Evolutionary conservation across 129 eudicot species (phyloP), one percentile per base, ranked within the genome.

Genomic region (Artemisia annua): DNA sequence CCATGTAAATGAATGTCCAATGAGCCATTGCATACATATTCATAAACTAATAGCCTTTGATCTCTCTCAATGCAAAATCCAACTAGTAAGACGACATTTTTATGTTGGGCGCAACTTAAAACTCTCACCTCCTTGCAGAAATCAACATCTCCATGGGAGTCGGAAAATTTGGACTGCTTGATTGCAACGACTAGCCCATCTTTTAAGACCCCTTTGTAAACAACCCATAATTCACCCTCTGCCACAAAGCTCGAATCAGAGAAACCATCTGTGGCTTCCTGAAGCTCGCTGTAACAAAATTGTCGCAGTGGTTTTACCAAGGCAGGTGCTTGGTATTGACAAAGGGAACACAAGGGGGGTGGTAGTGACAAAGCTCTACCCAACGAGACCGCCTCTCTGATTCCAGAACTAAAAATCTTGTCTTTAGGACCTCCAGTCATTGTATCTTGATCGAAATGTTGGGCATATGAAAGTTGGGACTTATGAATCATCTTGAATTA

Each of bases 41-140:
- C 98, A 71, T 93, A 93, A 57, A 93, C 96, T 57, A 93, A 51
- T 20, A 86, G 61, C 83, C 96, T 80, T 50, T 32, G 79, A 66
- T 84, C 78, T 16, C 82, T 86, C 70, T 93, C 88, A 51, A 86
- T 72, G 76, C 98, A 89, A 84, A 87, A 93, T 13, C 98, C 98
- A 83, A 93, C 85, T 57, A 93, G 82, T 79, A 93, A 79, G 72
- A 93, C 97, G 16, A 93, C 98, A 81, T 93, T 93, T 76, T 88
- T 85, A 72, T 93, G 98, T 66, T 93, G 98, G 32, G 97, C 98
- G 80, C 97, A 93, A 73, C 92, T 93, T 69, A 93, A 70, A 3
- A 93, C 86, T 64, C 85, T 73, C 57, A 93, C 97, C 81, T 93
- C 96, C 81, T 83, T 87, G 75, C 92, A 84, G 80, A 93, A 93